A percentile compares a stretch with the other conserved stretches of the same genome.
phyloP scores from a whole-genome alignment of 257 asterid species.

The Solanum infundibuliforme region DNA sequence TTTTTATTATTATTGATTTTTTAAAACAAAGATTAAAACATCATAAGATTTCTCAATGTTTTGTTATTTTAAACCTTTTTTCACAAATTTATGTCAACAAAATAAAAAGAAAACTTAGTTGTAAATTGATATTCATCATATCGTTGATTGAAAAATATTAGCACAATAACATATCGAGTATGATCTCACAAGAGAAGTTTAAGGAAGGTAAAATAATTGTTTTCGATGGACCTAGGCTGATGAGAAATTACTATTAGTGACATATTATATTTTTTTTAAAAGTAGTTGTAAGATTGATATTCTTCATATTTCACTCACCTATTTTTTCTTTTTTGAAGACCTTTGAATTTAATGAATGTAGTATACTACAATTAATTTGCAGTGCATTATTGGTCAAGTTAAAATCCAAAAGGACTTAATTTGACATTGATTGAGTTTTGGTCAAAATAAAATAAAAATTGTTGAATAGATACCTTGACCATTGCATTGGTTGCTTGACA shows the following conservation, averaged over 20 bases:
- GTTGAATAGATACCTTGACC: not conserved
- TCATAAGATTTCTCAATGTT: not conserved
- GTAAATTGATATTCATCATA: not conserved
- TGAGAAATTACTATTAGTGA: not conserved
- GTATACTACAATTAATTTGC: not conserved
- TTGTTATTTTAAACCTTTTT: not conserved
- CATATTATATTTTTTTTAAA: rapidly evolving
- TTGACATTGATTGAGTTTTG: not conserved
- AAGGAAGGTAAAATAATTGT: rapidly evolving
- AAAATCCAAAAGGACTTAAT: not conserved
- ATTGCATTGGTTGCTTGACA: not conserved
- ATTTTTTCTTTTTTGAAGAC: not conserved
- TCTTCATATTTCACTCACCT: not conserved
- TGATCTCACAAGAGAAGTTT: not conserved
- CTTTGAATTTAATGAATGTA: not conserved
- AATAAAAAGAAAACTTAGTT: not conserved
- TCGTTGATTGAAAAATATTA: not conserved
- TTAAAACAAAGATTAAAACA: not conserved
- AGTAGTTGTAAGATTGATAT: not conserved
- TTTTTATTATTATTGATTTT: not conserved
- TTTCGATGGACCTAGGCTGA: not conserved
- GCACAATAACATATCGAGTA: not conserved
- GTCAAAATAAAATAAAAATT: not conserved
- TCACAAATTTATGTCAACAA: not conserved
- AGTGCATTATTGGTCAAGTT: not conserved